phyloP scores from a whole-genome alignment of 2,329 filamentous ascomycete genomes.

The Lachnellula occidentalis region DNA sequence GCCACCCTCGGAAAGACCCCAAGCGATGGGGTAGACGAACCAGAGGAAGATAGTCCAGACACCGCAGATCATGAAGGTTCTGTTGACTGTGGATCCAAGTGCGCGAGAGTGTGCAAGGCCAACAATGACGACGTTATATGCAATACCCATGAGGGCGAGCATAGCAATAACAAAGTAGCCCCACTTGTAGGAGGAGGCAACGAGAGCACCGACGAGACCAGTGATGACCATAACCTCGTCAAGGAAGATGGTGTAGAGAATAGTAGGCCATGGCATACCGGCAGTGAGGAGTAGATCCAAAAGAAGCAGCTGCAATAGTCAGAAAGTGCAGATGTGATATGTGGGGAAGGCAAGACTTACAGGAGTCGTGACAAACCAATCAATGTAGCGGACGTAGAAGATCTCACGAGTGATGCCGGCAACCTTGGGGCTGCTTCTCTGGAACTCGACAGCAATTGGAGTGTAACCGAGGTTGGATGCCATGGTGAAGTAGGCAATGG shows the following conservation, averaged over 20 bases:
- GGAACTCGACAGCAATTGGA: conserved; percentile 57
- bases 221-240: conserved; percentile 64
- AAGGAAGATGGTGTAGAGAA: conserved; percentile 55
- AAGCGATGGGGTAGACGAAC: conserved; percentile 60
- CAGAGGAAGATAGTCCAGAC: conserved; percentile 54
- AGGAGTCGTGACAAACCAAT: conserved; percentile 59
- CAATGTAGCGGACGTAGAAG: conserved; percentile 62
- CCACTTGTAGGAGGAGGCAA: conserved; percentile 60
- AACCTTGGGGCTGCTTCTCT: conserved; percentile 38
- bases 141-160: conserved; percentile 51
- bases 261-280: conserved; percentile 59
- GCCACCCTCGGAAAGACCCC: conserved; percentile 58
- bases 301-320: conserved; percentile 42
- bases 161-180: conserved; percentile 57
- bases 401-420: conserved; percentile 52
- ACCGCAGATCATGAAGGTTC: conserved; percentile 51
- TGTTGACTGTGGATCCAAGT: conserved; percentile 48
- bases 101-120: conserved; percentile 49
- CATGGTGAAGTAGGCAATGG: conserved; percentile 62
- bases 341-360: conserved; percentile 15
- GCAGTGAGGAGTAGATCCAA: conserved; percentile 58
- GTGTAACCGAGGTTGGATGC: conserved; percentile 60
- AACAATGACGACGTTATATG: conserved; percentile 53
- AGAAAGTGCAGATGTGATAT: not conserved
- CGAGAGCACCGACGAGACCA: conserved; percentile 60